Evolutionary conservation across 768 basidiomycete genomes (phyloP), one percentile per base, ranked within the genome.

Genomic region (Hericium erinaceus): DNA sequence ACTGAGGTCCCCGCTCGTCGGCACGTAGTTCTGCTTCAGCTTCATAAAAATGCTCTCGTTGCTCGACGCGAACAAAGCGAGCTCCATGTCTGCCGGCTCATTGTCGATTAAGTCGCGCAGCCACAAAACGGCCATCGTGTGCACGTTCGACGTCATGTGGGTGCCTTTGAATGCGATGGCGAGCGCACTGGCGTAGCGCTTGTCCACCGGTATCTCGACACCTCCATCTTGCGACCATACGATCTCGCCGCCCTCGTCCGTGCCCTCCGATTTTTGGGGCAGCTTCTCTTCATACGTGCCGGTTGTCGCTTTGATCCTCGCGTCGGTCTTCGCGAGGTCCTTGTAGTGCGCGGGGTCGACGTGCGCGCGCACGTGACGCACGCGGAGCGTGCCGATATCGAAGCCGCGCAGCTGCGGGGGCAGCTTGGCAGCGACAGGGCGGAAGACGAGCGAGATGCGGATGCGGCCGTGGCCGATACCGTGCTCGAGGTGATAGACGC

Each of bases 401-500:
- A 84, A 86, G 7, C 87, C 87, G 12, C 76, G 72, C 44, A 87
- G 74, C 24, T 77, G 73, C 7, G 71, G 76, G 0, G 85, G 83
- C 1, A 89, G 75, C 53, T 76, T 71, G 12, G 80, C 73, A 61
- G 85, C 78, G 49, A 89, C 76, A 55, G 81, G 80, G 50, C 85
- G 79, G 78, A 89, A 91, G 1, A 82, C 75, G 39, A 90, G 64
- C 0, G 83, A 81, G 50, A 89, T 71, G 65, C 79, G 79, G 65
- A 85, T 76, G 26, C 81, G 77, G 4, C 85, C 84, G 57, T 77
- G 78, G 24, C 87, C 88, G 38, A 87, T 76, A 8, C 89, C 89
- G 28, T 87, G 84, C 28, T 82, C 78, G 13, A 92, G 72, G 10
- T 86, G 80, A 65, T 82, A 83, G 1, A 80, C 73, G 48, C 81